Base-by-base conservation (phyloP, 2,329 filamentous ascomycete species). In the Rugonectria rugulosa region DNA sequence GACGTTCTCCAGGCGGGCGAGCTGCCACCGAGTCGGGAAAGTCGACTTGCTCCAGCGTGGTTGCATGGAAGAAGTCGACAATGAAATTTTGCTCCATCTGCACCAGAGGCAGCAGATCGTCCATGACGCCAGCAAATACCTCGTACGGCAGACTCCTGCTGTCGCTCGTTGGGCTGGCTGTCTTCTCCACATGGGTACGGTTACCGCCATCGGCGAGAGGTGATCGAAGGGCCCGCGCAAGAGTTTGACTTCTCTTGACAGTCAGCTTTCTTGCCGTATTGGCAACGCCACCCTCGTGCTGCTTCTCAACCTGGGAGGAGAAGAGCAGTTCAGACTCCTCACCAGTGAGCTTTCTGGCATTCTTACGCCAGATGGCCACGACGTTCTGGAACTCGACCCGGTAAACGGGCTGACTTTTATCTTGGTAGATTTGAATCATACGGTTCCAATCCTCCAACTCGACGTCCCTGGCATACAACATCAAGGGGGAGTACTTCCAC, bases 11-110 rank as follows among this genome's bases (percentile, higher is more conserved):
- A 6, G 92, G 91, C 20, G 82, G 77, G 2, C 80, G 80, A 2
- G 84, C 81, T 17, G 83, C 80, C 15, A 97, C 88, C 3, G 88
- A 83, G 62, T 98, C 95, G 1, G 89, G 82, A 69, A 97, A 98
- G 69, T 97, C 93, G 14, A 84, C 76, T 29, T 87, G 88, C 66
- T 92, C 88, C 23, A 94, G 80, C 2, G 92, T 96, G n/a, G 89
- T 91, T 21, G 95, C 86, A 66, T 98, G 94, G 82, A 98, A 98
- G 73, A 97, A 95, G 65, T 96, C 92, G n/a, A 97, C 88, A 43
- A 97, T 81, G 70, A 98, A 99, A 70, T 97, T 98, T 72, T 99
- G 94, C 75, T 99, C 95, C 72, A 94, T 93, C 64, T 92, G 88
- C 55, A 97, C 87, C 52, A 96, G 81, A 6, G 89, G 91, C 38